Conservation (phyloP, 495 filamentous ascomycete genomes). For the Tuber indicum region DNA sequence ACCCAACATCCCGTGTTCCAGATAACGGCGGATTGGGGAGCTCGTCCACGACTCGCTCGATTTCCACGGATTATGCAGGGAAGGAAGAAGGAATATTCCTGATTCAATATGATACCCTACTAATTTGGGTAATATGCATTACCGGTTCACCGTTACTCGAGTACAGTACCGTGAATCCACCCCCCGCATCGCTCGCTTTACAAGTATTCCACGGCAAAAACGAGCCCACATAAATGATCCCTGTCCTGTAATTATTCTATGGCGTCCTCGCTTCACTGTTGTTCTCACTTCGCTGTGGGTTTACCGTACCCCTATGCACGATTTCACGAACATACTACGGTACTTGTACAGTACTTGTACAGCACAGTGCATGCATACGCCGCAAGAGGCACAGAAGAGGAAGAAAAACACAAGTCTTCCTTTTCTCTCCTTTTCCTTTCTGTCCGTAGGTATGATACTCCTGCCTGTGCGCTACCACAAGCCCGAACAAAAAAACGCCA, state of each 20-base stretch:
- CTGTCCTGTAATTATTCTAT: too few species aligned
- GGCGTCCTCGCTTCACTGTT: too few species aligned
- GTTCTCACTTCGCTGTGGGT: too few species aligned
- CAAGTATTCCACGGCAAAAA: too few species aligned
- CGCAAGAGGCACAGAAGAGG: background rate
- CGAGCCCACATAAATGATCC: too few species aligned
- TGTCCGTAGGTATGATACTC: background rate
- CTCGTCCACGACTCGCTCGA: background rate
- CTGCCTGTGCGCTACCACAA: background rate
- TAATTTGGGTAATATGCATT: background rate
- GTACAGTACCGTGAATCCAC: background rate
- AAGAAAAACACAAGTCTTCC: background rate
- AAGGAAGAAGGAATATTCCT: background rate
- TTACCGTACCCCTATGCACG: background rate
- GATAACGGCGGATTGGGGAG: background rate
- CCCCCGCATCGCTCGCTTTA: background rate
- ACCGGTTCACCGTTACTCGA: background rate
- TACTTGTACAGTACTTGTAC: too few species aligned
- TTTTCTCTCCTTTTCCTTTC: background rate
- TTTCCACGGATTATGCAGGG: background rate
- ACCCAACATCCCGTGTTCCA: background rate
- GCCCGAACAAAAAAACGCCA: background rate
- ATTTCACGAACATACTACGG: background rate
- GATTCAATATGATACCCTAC: background rate
- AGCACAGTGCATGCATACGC: background rate